These are phyloP conservation scores for Podaxis mareebaensis DNA, from an alignment of 768 basidiomycete species.

Conservation along the genomic window DNA sequence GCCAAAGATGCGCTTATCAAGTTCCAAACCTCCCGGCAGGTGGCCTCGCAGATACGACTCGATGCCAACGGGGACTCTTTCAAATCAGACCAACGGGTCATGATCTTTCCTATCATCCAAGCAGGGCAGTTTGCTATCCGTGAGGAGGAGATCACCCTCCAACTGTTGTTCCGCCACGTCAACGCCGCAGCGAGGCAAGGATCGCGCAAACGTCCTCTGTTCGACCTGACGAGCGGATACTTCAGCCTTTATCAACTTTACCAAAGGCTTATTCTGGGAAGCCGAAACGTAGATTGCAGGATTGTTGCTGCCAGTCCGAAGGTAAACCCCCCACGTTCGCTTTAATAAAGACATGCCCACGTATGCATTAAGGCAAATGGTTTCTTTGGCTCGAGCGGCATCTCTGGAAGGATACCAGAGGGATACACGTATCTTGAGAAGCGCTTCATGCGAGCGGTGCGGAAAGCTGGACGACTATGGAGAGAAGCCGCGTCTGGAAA, in stretches of 20 bases:
- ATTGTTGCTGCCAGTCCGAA: slow-evolving; percentile 88
- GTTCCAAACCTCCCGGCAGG: slow-evolving; percentile 49
- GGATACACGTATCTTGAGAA: slow-evolving; percentile 90
- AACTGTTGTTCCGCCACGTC: slow-evolving; percentile 57
- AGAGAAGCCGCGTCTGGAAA: slow-evolving; percentile 25
- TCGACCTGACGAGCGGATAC: slow-evolving; percentile 94
- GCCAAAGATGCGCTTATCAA: slow-evolving; percentile 54
- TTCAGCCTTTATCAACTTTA: slow-evolving; percentile 86
- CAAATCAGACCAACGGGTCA: slow-evolving; percentile 32
- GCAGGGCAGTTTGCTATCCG: slow-evolving; percentile 84
- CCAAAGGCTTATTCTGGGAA: slow-evolving; percentile 65
- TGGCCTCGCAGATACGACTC: slow-evolving; percentile 25
- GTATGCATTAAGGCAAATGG: slow-evolving; percentile 78
- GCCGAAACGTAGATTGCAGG: slow-evolving; percentile 56
- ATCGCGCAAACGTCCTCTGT: slow-evolving; percentile 36
- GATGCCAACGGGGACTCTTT: not conserved
- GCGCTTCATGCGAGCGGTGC: slow-evolving; percentile 72
- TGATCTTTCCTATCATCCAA: slow-evolving; percentile 84
- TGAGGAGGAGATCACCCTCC: slow-evolving; percentile 76
- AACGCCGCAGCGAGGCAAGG: slow-evolving; percentile 18
- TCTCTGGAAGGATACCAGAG: slow-evolving; percentile 94
- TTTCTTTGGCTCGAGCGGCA: slow-evolving; percentile 85
- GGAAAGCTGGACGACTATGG: slow-evolving; percentile 46
- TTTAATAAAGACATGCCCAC: slow-evolving; percentile 8
- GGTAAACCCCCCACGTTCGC: slow-evolving; percentile 42